phyloP scores from a whole-genome alignment of 2,329 filamentous ascomycete species.

The Tolypocladium capitatum region DNA sequence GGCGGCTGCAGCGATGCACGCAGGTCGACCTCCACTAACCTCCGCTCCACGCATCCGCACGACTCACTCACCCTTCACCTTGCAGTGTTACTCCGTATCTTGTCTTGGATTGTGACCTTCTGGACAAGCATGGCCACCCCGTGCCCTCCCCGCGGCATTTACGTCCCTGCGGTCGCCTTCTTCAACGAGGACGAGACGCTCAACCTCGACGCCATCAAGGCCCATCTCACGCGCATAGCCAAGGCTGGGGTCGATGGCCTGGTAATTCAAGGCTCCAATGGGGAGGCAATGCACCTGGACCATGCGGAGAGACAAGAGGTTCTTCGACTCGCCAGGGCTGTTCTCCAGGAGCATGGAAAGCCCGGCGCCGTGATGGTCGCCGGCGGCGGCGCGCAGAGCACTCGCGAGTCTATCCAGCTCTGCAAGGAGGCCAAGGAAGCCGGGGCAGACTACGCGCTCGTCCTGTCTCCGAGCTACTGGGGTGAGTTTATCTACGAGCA shows the following conservation, averaged over 20 bases:
- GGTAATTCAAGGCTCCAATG: conserved; percentile 71
- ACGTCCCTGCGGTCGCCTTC: conserved; percentile 24
- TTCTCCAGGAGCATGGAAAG: conserved; percentile 2
- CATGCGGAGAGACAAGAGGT: conserved; percentile 57
- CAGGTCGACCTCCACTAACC: neutral
- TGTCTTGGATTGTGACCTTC: neutral
- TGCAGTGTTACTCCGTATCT: no score
- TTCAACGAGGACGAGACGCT: conserved; percentile 21
- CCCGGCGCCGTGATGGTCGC: conserved; percentile 42
- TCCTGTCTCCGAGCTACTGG: conserved; percentile 70
- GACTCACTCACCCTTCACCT: neutral
- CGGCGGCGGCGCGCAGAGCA: conserved; percentile 63
- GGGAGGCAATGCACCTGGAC: conserved; percentile 69
- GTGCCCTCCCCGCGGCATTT: conserved; percentile 16
- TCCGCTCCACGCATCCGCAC: neutral
- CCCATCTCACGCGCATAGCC: conserved; percentile 30
- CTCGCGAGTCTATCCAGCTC: conserved; percentile 57
- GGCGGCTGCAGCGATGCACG: neutral
- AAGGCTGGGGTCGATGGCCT: conserved; percentile 61
- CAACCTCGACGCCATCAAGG: conserved; percentile 16
- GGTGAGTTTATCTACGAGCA: conserved; percentile 9
- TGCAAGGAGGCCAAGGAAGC: conserved; percentile 56
- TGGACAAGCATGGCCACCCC: neutral
- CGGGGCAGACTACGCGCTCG: conserved; percentile 64
- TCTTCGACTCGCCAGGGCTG: conserved; percentile 40